Evolutionary conservation across 1,284 basidiomycete species (phyloP).

Genomic region (Leccinum proliferum): DNA sequence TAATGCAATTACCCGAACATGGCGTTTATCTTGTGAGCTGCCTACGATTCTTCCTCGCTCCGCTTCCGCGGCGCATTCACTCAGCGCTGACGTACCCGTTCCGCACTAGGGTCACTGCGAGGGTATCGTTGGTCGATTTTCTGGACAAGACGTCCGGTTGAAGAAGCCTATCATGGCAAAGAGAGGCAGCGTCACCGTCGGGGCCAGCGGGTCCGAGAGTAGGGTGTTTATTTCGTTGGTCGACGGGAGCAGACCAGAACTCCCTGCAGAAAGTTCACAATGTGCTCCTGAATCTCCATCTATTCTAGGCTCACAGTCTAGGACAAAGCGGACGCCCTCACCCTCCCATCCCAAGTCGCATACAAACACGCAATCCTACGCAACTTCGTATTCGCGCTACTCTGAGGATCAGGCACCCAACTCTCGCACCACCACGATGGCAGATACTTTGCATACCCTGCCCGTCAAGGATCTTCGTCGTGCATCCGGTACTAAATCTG

Average conservation of each 20-base stretch:
- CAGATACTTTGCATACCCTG: not conserved
- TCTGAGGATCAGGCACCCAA: slow-evolving; percentile 12
- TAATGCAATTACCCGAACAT: slow-evolving; percentile 66
- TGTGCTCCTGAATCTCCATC: slow-evolving; percentile 20
- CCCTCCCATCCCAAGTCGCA: slow-evolving; percentile 14
- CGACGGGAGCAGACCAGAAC: slow-evolving; percentile 6
- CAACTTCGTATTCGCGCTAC: slow-evolving; percentile 12
- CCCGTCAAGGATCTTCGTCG: not conserved
- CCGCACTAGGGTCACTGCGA: slow-evolving; percentile 73
- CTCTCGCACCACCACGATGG: slow-evolving; percentile 7
- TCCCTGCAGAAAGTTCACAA: slow-evolving; percentile 1
- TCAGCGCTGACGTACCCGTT: slow-evolving; percentile 3
- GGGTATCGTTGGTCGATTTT: slow-evolving; percentile 84
- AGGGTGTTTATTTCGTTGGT: slow-evolving; percentile 17
- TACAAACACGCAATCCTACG: slow-evolving; percentile 11
- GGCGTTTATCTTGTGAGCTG: slow-evolving; percentile 57
- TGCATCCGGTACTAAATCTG: not conserved
- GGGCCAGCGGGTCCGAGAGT: slow-evolving; percentile 3
- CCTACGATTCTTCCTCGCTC: not conserved
- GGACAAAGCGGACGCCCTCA: slow-evolving; percentile 18
- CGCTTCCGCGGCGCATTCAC: not conserved
- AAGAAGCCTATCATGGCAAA: slow-evolving; percentile 79
- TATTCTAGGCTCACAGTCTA: slow-evolving; percentile 13
- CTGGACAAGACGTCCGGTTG: slow-evolving; percentile 60
- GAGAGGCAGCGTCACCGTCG: slow-evolving; percentile 32